Conservation (phyloP, 352 stramenopile species). For the Nothophytophthora sp. region DNA sequence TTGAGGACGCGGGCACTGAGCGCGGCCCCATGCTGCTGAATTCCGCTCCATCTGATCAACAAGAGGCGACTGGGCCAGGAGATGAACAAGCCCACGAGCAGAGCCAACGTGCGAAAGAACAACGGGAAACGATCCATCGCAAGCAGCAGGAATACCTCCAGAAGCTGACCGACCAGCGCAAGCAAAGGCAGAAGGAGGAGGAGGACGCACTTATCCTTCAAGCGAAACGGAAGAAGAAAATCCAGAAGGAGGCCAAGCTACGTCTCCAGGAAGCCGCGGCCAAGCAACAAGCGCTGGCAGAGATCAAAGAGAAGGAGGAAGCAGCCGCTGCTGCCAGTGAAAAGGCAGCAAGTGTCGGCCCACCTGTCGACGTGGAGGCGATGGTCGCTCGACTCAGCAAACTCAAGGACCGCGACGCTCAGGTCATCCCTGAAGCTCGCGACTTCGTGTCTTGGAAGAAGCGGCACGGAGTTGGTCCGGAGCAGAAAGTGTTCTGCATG, state of each 20-base stretch:
- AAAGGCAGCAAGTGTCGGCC: conserved; percentile 18
- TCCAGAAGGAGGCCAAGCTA: conserved; percentile 55
- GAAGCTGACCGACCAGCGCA: conserved; percentile 59
- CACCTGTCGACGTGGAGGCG: conserved; percentile 52
- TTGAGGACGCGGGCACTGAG: conserved; percentile 2
- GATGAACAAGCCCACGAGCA: conserved; percentile 28
- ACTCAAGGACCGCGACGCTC: conserved; percentile 63
- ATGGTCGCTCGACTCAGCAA: conserved; percentile 81
- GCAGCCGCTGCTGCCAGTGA: conserved; percentile 34
- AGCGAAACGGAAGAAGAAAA: conserved; percentile 53
- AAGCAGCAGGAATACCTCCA: conserved; percentile 77
- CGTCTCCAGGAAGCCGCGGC: conserved; percentile 55
- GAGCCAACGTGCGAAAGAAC: conserved; percentile 45
- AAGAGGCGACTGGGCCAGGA: neutral
- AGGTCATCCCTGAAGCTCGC: conserved; percentile 68
- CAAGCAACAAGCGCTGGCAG: conserved; percentile 29
- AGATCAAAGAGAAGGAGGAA: conserved; percentile 41
- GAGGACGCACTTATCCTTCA: conserved; percentile 57
- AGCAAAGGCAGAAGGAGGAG: conserved; percentile 69
- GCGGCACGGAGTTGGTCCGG: conserved; percentile 65
- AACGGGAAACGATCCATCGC: conserved; percentile 48
- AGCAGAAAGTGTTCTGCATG: conserved; percentile 91
- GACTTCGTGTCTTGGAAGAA: conserved; percentile 92
- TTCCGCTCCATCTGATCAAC: conserved; percentile 8
- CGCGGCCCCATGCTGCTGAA: neutral